Conservation (phyloP, 257 asterid species). For the Paulownia fortunei region DNA sequence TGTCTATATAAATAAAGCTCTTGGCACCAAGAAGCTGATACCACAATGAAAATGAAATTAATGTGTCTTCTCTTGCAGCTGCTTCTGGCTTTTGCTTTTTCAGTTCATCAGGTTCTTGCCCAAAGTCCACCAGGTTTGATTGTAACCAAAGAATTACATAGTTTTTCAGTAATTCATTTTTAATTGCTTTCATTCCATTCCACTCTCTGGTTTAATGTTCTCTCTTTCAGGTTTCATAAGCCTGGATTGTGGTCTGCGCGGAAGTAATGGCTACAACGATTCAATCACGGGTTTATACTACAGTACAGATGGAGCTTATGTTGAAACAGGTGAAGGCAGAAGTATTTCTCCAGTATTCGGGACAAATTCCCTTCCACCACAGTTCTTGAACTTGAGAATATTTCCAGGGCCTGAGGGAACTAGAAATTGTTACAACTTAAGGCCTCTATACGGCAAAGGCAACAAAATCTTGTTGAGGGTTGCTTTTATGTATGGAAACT, state of each 20-base stretch:
- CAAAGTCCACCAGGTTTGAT: background rate
- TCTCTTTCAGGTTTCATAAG: conserved; percentile 42
- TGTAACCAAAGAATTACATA: no score
- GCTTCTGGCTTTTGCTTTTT: background rate
- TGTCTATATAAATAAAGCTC: background rate
- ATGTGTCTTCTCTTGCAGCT: background rate
- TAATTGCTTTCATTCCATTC: no score
- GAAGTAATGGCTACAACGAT: conserved; percentile 16
- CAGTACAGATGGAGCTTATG: conserved; percentile 20
- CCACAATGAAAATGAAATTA: background rate
- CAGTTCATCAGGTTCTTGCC: background rate
- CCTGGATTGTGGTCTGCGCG: conserved; percentile 50
- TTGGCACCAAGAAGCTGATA: no score
- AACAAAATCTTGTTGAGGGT: conserved; percentile 38
- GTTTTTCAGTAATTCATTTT: no score
- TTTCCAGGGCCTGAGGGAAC: conserved; percentile 31
- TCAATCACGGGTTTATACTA: conserved; percentile 26
- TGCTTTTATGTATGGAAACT: conserved; percentile 41
- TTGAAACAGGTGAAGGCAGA: conserved; percentile 30
- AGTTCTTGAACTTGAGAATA: conserved; percentile 33
- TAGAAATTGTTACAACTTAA: conserved; percentile 21
- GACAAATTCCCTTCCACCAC: background rate
- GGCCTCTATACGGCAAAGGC: conserved; percentile 12
- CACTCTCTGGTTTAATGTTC: background rate
- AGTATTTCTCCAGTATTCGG: conserved; percentile 13